A percentile compares a stretch with the other conserved stretches of the same genome.
These are phyloP conservation scores for Colletotrichum incanum DNA, from an alignment of 2,329 filamentous ascomycete genomes.

Conservation along the genomic window DNA sequence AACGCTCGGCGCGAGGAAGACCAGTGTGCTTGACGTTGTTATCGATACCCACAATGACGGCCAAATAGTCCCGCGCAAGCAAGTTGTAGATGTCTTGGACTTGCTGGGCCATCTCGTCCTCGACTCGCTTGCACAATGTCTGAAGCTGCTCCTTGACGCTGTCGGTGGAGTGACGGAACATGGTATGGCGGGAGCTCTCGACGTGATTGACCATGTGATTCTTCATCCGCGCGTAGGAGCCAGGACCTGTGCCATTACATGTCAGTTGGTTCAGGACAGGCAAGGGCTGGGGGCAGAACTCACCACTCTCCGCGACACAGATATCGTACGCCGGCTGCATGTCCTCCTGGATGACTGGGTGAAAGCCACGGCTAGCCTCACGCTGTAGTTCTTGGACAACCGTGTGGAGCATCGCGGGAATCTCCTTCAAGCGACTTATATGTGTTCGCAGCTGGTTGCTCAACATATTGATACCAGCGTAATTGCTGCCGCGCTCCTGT, in stretches of 20 bases:
- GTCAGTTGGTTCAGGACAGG: neutral
- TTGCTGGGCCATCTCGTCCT: slow-evolving; percentile 17
- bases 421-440: slow-evolving; percentile 34
- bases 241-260: slow-evolving; percentile 34
- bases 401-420: slow-evolving; percentile 23
- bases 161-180: slow-evolving; percentile 45
- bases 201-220: slow-evolving; percentile 46
- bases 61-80: slow-evolving; percentile 34
- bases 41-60: slow-evolving; percentile 30
- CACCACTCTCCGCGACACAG: slow-evolving; percentile 41
- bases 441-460: slow-evolving; percentile 46
- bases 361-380: slow-evolving; percentile 46
- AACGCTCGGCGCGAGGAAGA: slow-evolving; percentile 15
- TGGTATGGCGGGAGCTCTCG: slow-evolving; percentile 28
- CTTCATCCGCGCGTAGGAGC: slow-evolving; percentile 49
- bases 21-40: neutral
- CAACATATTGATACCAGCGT: slow-evolving; percentile 44
- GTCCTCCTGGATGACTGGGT: slow-evolving; percentile 44
- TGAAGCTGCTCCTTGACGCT: slow-evolving; percentile 44
- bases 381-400: slow-evolving; percentile 45
- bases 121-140: slow-evolving; percentile 9
- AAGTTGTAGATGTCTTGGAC: slow-evolving; percentile 36
- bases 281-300: neutral
- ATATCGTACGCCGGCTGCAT: slow-evolving; percentile 46
- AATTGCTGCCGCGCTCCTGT: slow-evolving; percentile 33